phyloP scores from a whole-genome alignment of 2,329 filamentous ascomycete genomes.

The Aspergillus quadrilineatus region DNA sequence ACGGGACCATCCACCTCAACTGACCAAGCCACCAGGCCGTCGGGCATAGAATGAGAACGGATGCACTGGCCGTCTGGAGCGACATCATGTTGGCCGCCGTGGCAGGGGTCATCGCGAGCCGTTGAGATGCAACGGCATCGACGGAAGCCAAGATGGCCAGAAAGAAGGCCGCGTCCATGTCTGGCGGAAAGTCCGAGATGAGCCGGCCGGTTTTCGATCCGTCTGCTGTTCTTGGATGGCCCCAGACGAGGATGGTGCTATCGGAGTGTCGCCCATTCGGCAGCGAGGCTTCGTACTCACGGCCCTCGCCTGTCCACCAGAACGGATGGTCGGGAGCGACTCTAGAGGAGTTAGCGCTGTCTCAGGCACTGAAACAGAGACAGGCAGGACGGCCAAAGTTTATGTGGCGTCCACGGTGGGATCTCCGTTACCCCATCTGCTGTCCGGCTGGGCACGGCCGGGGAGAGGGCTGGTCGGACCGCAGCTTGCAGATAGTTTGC shows the following conservation, averaged over 20 bases:
- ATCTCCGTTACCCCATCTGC: conserved; percentile 1
- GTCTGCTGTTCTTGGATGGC: not conserved
- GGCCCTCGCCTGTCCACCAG: conserved; percentile 7
- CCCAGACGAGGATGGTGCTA: conserved; percentile 6
- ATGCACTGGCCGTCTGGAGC: conserved; percentile 8
- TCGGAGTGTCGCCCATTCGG: conserved; percentile 6
- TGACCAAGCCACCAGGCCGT: conserved; percentile 11
- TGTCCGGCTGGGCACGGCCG: not conserved
- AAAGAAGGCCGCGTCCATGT: conserved; percentile 14
- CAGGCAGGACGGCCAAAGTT: conserved; percentile 5
- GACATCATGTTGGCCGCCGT: not conserved
- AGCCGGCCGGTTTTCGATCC: not conserved
- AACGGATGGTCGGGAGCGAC: conserved; percentile 8
- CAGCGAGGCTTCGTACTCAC: not conserved
- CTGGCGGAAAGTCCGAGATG: conserved; percentile 6
- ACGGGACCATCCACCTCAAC: conserved; percentile 7
- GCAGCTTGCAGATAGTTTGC: not conserved
- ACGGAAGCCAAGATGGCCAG: conserved; percentile 4
- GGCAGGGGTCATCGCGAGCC: not conserved
- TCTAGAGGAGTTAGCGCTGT: not conserved
- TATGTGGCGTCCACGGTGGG: conserved; percentile 7
- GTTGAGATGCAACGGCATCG: conserved; percentile 1
- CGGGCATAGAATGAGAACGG: conserved; percentile 1
- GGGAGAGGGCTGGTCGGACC: not conserved
- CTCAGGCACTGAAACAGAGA: too few relatives aligned